A percentile compares a stretch with the other conserved stretches of the same genome.
These are phyloP conservation scores for Penicillium malachiteum DNA, from an alignment of 495 filamentous ascomycete genomes.

Conservation along the genomic window DNA sequence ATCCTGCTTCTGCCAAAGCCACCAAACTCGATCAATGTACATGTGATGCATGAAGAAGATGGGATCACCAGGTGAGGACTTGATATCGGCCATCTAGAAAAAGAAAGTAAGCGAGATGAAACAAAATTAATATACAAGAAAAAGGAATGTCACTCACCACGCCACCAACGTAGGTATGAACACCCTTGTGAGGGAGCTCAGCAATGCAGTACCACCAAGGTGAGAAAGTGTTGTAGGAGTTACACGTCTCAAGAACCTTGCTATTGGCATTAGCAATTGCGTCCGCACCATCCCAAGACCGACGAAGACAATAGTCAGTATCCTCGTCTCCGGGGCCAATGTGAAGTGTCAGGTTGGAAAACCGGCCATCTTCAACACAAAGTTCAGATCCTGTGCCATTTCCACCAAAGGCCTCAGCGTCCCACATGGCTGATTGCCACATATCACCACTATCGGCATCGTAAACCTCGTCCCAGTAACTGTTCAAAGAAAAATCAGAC, in stretches of 20 bases:
- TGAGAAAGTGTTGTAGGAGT: constrained; percentile 13
- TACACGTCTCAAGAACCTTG: constrained; percentile 10
- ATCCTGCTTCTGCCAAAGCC: constrained; percentile 52
- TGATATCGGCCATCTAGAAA: constrained; percentile 12
- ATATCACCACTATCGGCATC: constrained; percentile 17
- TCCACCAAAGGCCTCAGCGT: constrained; percentile 14
- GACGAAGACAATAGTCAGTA: constrained; percentile 15
- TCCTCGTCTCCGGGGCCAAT: constrained; percentile 18
- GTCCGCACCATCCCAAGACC: constrained; percentile 7
- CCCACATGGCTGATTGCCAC: constrained; percentile 19
- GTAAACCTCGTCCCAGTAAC: constrained; percentile 12
- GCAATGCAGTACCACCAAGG: constrained; percentile 18
- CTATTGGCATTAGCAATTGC: constrained; percentile 15
- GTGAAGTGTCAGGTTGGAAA: constrained; percentile 16
- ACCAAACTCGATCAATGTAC: constrained; percentile 53
- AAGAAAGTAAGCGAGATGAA: neutral
- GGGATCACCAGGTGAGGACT: constrained; percentile 36
- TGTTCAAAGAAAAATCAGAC: neutral
- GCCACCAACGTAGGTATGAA: constrained; percentile 18
- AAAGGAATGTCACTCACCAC: constrained; percentile 8
- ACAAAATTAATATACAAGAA: constrained; percentile 9
- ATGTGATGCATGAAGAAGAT: constrained; percentile 55
- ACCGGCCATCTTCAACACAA: constrained; percentile 14
- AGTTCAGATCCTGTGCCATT: constrained; percentile 14
- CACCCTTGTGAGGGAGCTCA: constrained; percentile 17